phyloP scores from a whole-genome alignment of 2,329 filamentous ascomycete species.

The Trichoderma afroharzianum region DNA sequence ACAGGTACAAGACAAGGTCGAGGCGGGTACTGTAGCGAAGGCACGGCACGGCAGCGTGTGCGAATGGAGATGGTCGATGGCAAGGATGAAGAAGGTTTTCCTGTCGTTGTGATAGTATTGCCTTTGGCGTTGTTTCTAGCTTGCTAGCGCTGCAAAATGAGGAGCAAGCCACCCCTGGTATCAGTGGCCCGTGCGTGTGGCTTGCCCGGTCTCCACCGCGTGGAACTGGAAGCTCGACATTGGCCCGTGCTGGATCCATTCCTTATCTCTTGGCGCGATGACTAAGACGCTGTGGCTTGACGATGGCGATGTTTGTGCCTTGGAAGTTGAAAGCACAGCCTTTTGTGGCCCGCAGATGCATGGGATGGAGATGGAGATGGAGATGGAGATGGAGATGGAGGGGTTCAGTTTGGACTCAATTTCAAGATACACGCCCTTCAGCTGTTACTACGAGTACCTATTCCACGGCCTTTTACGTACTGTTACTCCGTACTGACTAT shows the following conservation, averaged over 20 bases:
- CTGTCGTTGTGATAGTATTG: constrained; percentile 8
- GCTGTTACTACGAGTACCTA: neutral
- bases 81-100: constrained; percentile 13
- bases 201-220: neutral
- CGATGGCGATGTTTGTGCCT: constrained; percentile 9
- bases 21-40: neutral
- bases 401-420: neutral
- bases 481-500: neutral
- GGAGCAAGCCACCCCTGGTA: constrained; percentile 10
- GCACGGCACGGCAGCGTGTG: constrained; percentile 1
- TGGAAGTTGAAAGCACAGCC: constrained; percentile 7
- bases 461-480: neutral
- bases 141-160: neutral
- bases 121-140: neutral
- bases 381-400: neutral
- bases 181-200: constrained; percentile 9
- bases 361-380: neutral
- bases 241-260: constrained; percentile 6
- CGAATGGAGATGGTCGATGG: neutral
- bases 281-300: constrained; percentile 18
- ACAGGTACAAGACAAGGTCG: neutral
- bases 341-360: neutral
- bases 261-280: constrained; percentile 18
- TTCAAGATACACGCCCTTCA: neutral
- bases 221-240: neutral